Conservation (phyloP, 805 yeast species). For the Metschnikowia matae region DNA sequence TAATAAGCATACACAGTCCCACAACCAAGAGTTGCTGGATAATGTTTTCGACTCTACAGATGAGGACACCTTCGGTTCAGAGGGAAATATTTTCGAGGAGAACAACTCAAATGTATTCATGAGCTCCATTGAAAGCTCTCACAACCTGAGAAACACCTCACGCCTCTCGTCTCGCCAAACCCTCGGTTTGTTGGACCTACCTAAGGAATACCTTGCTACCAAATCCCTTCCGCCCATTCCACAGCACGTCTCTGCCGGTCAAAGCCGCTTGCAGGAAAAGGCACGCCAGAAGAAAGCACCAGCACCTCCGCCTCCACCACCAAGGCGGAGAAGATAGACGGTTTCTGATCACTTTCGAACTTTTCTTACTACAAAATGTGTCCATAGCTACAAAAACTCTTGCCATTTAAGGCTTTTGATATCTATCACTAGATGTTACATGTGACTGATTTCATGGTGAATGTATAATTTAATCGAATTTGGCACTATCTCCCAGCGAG, state of each 20-base stretch:
- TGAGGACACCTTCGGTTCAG: neutral
- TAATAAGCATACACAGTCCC: slow-evolving; percentile 30
- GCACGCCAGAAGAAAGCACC: slow-evolving; percentile 36
- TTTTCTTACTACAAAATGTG: neutral
- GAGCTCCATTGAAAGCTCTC: neutral
- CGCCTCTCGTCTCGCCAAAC: slow-evolving; percentile 6
- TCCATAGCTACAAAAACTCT: neutral
- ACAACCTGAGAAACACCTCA: neutral
- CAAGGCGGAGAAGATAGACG: slow-evolving; percentile 9
- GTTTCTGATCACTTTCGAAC: neutral
- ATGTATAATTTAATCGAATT: neutral
- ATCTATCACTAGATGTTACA: too few species aligned
- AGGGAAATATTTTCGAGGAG: slow-evolving; percentile 11
- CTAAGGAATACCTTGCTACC: slow-evolving; percentile 27
- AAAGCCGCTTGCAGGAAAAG: slow-evolving; percentile 19
- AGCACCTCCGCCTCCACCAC: slow-evolving; percentile 35
- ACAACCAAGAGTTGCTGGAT: slow-evolving; percentile 17
- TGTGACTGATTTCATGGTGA: too few species aligned
- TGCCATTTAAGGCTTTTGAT: too few species aligned
- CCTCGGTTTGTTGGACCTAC: slow-evolving; percentile 27
- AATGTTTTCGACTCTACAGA: neutral
- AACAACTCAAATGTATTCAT: slow-evolving; percentile 31
- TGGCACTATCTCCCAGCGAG: neutral
- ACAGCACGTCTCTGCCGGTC: slow-evolving; percentile 3
- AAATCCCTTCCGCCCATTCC: slow-evolving; percentile 21